These are phyloP conservation scores for Corynespora cassiicola DNA, from an alignment of 2,329 filamentous ascomycete genomes.

Conservation along the genomic window DNA sequence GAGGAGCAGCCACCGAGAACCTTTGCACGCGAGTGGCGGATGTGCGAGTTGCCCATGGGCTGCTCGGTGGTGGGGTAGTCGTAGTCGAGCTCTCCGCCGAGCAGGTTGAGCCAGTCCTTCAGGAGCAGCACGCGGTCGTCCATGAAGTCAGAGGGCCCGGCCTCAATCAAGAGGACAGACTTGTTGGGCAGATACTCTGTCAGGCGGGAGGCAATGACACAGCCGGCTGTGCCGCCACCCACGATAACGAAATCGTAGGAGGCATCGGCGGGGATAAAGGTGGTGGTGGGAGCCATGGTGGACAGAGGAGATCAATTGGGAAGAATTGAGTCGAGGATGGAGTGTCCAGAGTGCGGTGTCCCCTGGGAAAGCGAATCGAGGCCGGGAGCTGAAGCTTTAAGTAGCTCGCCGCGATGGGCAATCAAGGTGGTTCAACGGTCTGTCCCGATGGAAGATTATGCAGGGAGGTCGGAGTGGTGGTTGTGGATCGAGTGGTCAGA, in stretches of 20 bases:
- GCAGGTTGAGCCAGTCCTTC: slow-evolving; percentile 83
- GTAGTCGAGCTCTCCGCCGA: slow-evolving; percentile 87
- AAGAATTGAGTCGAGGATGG: background rate
- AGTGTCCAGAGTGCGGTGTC: slow-evolving; percentile 5
- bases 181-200: slow-evolving; percentile 84
- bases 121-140: slow-evolving; percentile 86
- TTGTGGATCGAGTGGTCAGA: slow-evolving; percentile 18
- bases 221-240: slow-evolving; percentile 85
- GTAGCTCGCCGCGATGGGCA: slow-evolving; percentile 3
- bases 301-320: background rate
- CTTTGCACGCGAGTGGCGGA: slow-evolving; percentile 90
- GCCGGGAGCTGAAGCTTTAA: slow-evolving; percentile 9
- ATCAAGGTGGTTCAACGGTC: slow-evolving; percentile 1
- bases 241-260: slow-evolving; percentile 83
- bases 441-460: no score
- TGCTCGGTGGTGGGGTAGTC: slow-evolving; percentile 91
- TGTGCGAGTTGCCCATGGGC: slow-evolving; percentile 88
- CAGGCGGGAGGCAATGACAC: slow-evolving; percentile 80
- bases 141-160: slow-evolving; percentile 86
- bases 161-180: slow-evolving; percentile 83
- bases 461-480: slow-evolving; percentile 5
- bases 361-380: background rate
- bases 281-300: slow-evolving; percentile 63
- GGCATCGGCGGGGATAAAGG: slow-evolving; percentile 68
- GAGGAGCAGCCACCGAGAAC: slow-evolving; percentile 91